phyloP scores from a whole-genome alignment of 2,329 filamentous ascomycete species.

The Aspergillus ochraceoroseus region DNA sequence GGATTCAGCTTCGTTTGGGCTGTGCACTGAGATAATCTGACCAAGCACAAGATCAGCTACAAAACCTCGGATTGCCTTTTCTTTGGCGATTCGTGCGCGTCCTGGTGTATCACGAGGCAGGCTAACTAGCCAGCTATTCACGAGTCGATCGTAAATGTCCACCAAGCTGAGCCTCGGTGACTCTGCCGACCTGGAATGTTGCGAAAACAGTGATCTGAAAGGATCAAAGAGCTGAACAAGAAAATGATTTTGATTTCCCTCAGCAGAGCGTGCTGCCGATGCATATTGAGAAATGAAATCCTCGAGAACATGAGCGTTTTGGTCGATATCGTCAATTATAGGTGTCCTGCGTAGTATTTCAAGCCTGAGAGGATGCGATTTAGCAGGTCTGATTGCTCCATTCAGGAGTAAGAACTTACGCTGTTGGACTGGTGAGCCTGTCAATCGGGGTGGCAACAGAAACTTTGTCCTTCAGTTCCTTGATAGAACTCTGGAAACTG shows the following conservation, averaged over 20 bases:
- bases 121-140: slow-evolving; percentile 36
- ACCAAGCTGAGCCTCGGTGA: slow-evolving; percentile 21
- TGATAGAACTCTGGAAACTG: slow-evolving; percentile 25
- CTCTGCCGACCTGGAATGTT: slow-evolving; percentile 7
- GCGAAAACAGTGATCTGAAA: slow-evolving; percentile 14
- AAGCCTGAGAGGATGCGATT: slow-evolving; percentile 27
- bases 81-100: slow-evolving; percentile 38
- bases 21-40: slow-evolving; percentile 26
- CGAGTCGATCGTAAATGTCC: slow-evolving; percentile 34
- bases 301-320: slow-evolving; percentile 30
- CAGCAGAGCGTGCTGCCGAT: neutral
- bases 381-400: neutral
- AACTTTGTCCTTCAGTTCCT: slow-evolving; percentile 18
- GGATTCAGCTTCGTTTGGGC: slow-evolving; percentile 1
- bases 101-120: slow-evolving; percentile 33
- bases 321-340: slow-evolving; percentile 36
- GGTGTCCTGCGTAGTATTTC: slow-evolving; percentile 29
- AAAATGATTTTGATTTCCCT: slow-evolving; percentile 15
- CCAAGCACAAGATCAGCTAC: slow-evolving; percentile 37
- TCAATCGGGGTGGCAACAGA: slow-evolving; percentile 5
- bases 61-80: slow-evolving; percentile 35
- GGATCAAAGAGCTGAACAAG: slow-evolving; percentile 21
- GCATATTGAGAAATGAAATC: slow-evolving; percentile 22
- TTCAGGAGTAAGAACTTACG: slow-evolving; percentile 26
- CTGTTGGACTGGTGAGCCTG: slow-evolving; percentile 23